Percentiles rank a stretch among this genome's conserved stretches.
phyloP scores from a whole-genome alignment of 441 rosid genomes.

The Pelargonium exstipulatum region DNA sequence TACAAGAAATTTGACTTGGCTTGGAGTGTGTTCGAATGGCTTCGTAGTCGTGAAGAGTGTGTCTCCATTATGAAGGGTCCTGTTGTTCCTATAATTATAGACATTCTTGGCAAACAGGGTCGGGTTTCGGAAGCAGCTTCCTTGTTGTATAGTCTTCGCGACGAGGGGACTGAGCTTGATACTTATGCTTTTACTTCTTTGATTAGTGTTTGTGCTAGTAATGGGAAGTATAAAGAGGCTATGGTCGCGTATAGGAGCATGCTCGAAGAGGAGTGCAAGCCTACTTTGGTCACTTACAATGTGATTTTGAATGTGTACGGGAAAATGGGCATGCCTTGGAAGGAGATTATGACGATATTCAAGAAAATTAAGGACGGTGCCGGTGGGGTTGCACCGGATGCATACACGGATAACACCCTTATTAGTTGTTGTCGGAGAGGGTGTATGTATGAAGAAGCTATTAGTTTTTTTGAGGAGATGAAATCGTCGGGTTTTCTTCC shows the following conservation, averaged over 20 bases:
- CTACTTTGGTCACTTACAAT: conserved; percentile 80
- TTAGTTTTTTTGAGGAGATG: conserved; percentile 62
- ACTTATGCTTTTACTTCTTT: conserved; percentile 76
- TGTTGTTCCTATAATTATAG: conserved; percentile 55
- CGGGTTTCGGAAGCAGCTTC: conserved; percentile 51
- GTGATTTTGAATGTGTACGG: conserved; percentile 77
- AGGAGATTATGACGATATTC: conserved; percentile 49
- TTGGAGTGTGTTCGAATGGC: conserved; percentile 64
- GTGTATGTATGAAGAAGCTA: conserved; percentile 73
- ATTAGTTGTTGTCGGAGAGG: conserved; percentile 82
- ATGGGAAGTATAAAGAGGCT: conserved; percentile 81
- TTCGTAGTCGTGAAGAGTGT: conserved; percentile 41
- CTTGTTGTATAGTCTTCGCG: conserved; percentile 45
- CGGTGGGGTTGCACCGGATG: conserved; percentile 58
- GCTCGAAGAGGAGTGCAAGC: conserved; percentile 74
- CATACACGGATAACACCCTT: conserved; percentile 73
- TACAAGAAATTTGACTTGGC: conserved; percentile 60
- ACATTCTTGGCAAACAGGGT: conserved; percentile 60
- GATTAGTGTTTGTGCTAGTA: conserved; percentile 57
- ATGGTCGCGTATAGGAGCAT: conserved; percentile 57
- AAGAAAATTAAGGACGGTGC: conserved; percentile 56
- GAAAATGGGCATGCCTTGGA: conserved; percentile 97
- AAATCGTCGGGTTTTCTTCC: conserved; percentile 61
- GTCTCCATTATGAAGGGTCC: conserved; percentile 42
- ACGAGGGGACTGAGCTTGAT: conserved; percentile 53